phyloP scores from a whole-genome alignment of 345 rosid species.

The Gynandropsis gynandra region DNA sequence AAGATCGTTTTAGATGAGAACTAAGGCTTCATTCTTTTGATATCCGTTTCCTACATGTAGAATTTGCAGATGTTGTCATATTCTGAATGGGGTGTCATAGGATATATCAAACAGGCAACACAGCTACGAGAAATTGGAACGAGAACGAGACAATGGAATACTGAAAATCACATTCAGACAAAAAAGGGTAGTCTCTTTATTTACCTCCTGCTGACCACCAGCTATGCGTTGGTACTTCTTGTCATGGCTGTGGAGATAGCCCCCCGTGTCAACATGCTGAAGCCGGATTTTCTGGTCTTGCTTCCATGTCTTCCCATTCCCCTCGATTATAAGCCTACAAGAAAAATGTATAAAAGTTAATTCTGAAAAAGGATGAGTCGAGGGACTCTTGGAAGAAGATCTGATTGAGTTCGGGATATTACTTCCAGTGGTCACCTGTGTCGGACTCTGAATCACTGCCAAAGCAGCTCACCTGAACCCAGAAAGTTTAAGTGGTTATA shows the following conservation, averaged over 20 bases:
- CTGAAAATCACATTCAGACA: background rate
- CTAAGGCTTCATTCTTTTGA: no score
- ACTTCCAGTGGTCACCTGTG: slow-evolving; percentile 98
- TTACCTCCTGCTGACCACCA: slow-evolving; percentile 99
- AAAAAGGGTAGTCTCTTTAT: background rate
- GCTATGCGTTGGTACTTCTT: slow-evolving; percentile 92
- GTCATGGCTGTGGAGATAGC: slow-evolving; percentile 93
- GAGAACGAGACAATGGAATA: background rate
- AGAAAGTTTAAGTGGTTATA: background rate
- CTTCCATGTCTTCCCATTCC: slow-evolving; percentile 90
- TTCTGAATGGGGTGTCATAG: no score
- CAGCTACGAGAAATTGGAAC: background rate
- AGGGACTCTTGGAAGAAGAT: background rate
- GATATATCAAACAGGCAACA: no score
- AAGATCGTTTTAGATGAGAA: no score
- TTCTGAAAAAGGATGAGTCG: background rate
- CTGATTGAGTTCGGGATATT: slow-evolving; percentile 17
- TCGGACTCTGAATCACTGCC: slow-evolving; percentile 91
- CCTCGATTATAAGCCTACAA: slow-evolving; percentile 76
- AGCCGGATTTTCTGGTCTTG: slow-evolving; percentile 87
- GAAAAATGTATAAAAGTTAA: slow-evolving; percentile 9
- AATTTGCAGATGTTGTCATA: no score
- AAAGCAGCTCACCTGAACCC: slow-evolving; percentile 81
- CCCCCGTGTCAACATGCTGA: slow-evolving; percentile 92
- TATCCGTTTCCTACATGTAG: background rate